phyloP scores from a whole-genome alignment of 345 rosid species.

The Durio zibethinus region DNA sequence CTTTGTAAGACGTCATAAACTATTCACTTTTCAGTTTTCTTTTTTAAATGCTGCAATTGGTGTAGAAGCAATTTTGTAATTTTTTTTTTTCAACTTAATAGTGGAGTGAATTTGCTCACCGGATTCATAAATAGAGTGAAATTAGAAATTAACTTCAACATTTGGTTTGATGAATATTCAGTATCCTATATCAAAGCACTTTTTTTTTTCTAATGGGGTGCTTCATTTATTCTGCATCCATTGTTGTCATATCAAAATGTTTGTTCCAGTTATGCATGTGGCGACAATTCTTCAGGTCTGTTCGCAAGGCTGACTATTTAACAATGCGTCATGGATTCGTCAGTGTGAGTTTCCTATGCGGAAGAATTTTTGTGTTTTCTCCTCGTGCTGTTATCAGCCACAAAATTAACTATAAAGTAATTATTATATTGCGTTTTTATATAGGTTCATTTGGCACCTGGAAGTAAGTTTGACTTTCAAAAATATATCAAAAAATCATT shows the following conservation, averaged over 20 bases:
- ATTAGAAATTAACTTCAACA: too few relatives aligned
- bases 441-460: constrained; percentile 89
- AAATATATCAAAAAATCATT: constrained; percentile 85
- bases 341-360: constrained; percentile 43
- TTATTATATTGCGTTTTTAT: constrained; percentile 11
- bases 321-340: constrained; percentile 92
- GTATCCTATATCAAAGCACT: too few relatives aligned
- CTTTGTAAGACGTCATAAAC: constrained; percentile 41
- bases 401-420: neutral
- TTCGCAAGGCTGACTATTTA: constrained; percentile 68
- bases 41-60: neutral
- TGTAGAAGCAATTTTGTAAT: neutral
- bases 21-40: neutral
- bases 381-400: neutral
- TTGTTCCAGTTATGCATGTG: constrained; percentile 77
- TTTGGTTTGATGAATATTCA: too few relatives aligned
- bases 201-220: too few relatives aligned
- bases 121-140: too few relatives aligned
- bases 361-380: neutral
- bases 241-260: too few relatives aligned
- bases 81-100: neutral
- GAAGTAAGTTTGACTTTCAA: constrained; percentile 83
- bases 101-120: neutral
- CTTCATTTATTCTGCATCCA: too few relatives aligned
- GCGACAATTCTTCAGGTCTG: constrained; percentile 78